These are phyloP conservation scores for Suillus subalutaceus DNA, from an alignment of 768 basidiomycete genomes.

Conservation along the genomic window DNA sequence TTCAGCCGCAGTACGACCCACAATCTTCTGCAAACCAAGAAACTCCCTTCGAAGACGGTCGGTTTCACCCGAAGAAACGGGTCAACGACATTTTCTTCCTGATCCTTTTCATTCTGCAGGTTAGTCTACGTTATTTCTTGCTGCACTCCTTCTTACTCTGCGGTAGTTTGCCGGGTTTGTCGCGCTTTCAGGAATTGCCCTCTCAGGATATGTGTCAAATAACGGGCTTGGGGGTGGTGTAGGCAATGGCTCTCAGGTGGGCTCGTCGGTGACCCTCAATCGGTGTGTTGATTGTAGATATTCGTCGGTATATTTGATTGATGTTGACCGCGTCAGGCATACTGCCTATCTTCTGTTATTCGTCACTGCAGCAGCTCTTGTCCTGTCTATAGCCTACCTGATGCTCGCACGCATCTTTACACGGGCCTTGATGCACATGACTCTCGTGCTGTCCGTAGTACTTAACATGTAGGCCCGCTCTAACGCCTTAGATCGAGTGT, in stretches of 20 bases:
- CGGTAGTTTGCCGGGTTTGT: conserved; percentile 67
- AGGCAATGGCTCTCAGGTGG: conserved; percentile 51
- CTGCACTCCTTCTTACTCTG: not conserved
- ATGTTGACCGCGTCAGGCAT: conserved; percentile 44
- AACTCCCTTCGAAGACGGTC: conserved; percentile 59
- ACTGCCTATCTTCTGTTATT: conserved; percentile 78
- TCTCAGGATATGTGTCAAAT: conserved; percentile 61
- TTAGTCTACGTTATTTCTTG: conserved; percentile 28
- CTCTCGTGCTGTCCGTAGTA: conserved; percentile 61
- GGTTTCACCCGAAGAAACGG: conserved; percentile 68
- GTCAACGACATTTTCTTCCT: conserved; percentile 77
- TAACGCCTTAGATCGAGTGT: not conserved
- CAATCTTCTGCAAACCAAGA: conserved; percentile 42
- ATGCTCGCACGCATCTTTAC: conserved; percentile 75
- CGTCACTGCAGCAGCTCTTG: conserved; percentile 66
- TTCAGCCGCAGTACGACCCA: conserved; percentile 26
- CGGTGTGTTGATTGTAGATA: conserved; percentile 41
- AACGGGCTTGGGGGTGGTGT: conserved; percentile 77
- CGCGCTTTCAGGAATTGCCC: conserved; percentile 64
- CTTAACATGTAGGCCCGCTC: conserved; percentile 59
- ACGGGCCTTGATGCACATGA: conserved; percentile 75
- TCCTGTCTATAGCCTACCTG: conserved; percentile 69
- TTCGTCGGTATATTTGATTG: not conserved
- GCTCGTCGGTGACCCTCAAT: conserved; percentile 66
- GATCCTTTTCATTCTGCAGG: conserved; percentile 71